phyloP scores from a whole-genome alignment of 1,284 basidiomycete species.

The Tilletia indica region DNA sequence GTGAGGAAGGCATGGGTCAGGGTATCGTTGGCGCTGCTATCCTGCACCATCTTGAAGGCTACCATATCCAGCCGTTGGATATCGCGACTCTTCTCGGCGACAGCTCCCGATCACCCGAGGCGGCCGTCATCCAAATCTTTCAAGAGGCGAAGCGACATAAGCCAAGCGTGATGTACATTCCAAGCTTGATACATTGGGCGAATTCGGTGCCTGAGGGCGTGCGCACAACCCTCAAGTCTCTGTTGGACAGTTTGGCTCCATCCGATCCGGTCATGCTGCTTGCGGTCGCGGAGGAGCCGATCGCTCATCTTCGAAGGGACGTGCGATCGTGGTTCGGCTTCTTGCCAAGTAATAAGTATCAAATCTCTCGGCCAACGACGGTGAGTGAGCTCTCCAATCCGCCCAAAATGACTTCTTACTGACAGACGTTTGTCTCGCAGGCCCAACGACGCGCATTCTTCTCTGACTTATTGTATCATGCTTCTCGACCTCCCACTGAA shows the following conservation, averaged over 20 bases:
- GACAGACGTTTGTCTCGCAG: conserved; percentile 64
- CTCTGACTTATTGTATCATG: conserved; percentile 58
- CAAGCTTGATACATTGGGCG: conserved; percentile 82
- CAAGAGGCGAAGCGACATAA: conserved; percentile 96
- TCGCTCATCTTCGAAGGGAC: conserved; percentile 72
- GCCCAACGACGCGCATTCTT: conserved; percentile 77
- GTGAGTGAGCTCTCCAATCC: conserved; percentile 35
- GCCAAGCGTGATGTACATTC: conserved; percentile 92
- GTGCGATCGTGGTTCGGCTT: conserved; percentile 88
- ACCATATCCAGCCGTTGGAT: conserved; percentile 89
- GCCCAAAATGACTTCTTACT: background rate
- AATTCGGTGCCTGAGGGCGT: conserved; percentile 79
- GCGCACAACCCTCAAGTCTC: conserved; percentile 72
- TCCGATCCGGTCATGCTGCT: conserved; percentile 89
- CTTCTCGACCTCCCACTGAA: conserved; percentile 69
- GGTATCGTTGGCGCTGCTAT: conserved; percentile 82
- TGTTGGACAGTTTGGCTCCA: conserved; percentile 84
- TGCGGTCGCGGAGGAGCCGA: conserved; percentile 77
- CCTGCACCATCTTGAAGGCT: conserved; percentile 90
- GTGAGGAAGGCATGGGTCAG: conserved; percentile 84
- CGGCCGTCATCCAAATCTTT: conserved; percentile 92
- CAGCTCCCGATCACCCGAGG: conserved; percentile 82
- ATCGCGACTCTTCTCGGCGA: conserved; percentile 85
- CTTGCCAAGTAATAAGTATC: conserved; percentile 71
- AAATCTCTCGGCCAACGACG: conserved; percentile 62